Evolutionary conservation across 2,329 filamentous ascomycete genomes (phyloP).

Genomic region (Thielaviopsis cerberus): DNA sequence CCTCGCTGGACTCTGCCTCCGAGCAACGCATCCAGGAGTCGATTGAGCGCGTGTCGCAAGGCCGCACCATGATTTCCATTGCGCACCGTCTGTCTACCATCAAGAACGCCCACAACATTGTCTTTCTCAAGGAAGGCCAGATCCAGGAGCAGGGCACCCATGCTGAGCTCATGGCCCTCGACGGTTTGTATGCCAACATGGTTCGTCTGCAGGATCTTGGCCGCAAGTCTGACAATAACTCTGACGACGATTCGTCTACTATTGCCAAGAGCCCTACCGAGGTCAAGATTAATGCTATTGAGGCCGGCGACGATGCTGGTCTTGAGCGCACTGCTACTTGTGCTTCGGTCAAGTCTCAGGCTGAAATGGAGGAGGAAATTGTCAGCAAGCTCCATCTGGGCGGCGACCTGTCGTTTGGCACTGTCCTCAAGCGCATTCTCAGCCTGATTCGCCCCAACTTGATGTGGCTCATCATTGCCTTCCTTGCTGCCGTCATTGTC

Average conservation of each 20-base stretch:
- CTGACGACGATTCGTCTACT: conserved; percentile 17
- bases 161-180: conserved; percentile 33
- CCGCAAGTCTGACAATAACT: conserved; percentile 14
- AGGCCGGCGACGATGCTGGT: conserved; percentile 19
- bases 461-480: conserved; percentile 22
- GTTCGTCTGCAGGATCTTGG: conserved; percentile 25
- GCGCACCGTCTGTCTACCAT: conserved; percentile 45
- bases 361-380: conserved; percentile 18
- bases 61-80: conserved; percentile 47
- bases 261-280: conserved; percentile 16
- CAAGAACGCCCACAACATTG: conserved; percentile 45
- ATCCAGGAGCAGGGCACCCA: conserved; percentile 48
- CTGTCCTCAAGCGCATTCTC: conserved; percentile 22
- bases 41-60: conserved; percentile 27
- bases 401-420: conserved; percentile 22
- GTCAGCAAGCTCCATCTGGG: conserved; percentile 22
- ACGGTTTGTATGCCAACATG: conserved; percentile 33
- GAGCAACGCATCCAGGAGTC: conserved; percentile 35
- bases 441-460: conserved; percentile 23
- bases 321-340: conserved; percentile 22
- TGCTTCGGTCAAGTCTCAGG: conserved; percentile 18
- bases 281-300: conserved; percentile 19
- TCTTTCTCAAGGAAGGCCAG: conserved; percentile 42
- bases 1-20: conserved; percentile 38
- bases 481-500: conserved; percentile 31